Conservation (phyloP, 2,329 filamentous ascomycete species). For the Thielaviopsis populi region DNA sequence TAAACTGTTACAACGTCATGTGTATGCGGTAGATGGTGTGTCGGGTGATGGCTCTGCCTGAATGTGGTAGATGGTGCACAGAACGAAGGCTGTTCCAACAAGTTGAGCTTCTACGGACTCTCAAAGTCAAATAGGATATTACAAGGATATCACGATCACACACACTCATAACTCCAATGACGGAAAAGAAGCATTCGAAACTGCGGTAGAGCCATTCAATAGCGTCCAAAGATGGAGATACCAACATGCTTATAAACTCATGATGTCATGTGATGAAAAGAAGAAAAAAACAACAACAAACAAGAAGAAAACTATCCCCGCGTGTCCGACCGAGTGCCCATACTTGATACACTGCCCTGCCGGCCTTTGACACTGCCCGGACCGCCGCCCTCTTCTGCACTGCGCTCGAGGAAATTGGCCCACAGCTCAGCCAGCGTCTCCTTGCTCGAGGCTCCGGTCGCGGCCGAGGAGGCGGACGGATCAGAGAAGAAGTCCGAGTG, state of each 20-base stretch:
- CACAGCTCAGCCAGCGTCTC: constrained; percentile 83
- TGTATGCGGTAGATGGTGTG: too few species aligned
- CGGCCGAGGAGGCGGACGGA: constrained; percentile 18
- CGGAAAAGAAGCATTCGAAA: background rate
- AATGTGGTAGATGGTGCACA: too few species aligned
- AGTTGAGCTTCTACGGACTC: too few species aligned
- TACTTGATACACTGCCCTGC: constrained; percentile 26
- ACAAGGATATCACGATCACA: background rate
- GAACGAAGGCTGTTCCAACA: too few species aligned
- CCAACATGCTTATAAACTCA: background rate
- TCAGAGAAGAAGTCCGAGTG: constrained; percentile 65
- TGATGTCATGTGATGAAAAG: background rate
- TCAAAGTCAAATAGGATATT: background rate
- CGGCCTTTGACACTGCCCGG: constrained; percentile 7
- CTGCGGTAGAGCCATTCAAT: background rate
- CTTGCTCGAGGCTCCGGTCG: constrained; percentile 39
- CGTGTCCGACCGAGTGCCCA: constrained; percentile 24
- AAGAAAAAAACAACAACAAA: too few species aligned
- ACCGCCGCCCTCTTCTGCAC: constrained; percentile 38
- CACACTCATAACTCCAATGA: background rate
- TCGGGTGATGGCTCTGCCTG: too few species aligned
- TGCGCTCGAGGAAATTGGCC: constrained; percentile 80
- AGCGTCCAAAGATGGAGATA: background rate
- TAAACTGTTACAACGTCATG: background rate
- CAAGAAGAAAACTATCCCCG: background rate